Conservation (phyloP, 192 early-diverging fungal genomes). For the Coemansia sp. region DNA sequence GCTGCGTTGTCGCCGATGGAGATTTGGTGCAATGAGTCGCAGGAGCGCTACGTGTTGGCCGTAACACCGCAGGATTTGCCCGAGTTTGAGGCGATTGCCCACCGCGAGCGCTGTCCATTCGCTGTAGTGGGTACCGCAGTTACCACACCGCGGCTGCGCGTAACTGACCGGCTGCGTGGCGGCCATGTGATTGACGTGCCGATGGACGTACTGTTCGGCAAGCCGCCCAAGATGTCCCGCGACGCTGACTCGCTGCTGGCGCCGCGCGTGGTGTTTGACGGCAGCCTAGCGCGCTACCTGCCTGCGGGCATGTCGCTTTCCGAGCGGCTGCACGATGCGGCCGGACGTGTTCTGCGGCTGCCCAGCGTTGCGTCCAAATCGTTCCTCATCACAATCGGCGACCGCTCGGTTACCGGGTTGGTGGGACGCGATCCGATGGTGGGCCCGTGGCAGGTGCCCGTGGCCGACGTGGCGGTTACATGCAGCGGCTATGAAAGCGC, state of each 20-base stretch:
- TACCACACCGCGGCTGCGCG: conserved; percentile 71
- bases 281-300: conserved; percentile 58
- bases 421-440: conserved; percentile 97
- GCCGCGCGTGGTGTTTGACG: conserved; percentile 56
- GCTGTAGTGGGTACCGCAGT: conserved; percentile 89
- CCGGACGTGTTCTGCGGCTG: conserved; percentile 71
- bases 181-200: conserved; percentile 82
- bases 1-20: conserved; percentile 98
- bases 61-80: conserved; percentile 65
- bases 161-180: conserved; percentile 60
- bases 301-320: conserved; percentile 27
- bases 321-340: conserved; percentile 60
- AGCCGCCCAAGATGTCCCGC: conserved; percentile 93
- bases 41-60: conserved; percentile 98
- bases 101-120: conserved; percentile 87
- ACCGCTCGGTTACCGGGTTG: conserved; percentile 90
- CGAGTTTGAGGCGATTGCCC: conserved; percentile 70
- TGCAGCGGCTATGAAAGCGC: conserved; percentile 61
- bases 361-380: conserved; percentile 89
- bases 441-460: conserved; percentile 98
- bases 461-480: conserved; percentile 93
- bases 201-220: conserved; percentile 95
- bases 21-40: conserved; percentile 99
- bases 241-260: conserved; percentile 56
- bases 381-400: conserved; percentile 98